These are phyloP conservation scores for Aphanomyces euteiches DNA, from an alignment of 352 stramenopile genomes.

Conservation along the genomic window DNA sequence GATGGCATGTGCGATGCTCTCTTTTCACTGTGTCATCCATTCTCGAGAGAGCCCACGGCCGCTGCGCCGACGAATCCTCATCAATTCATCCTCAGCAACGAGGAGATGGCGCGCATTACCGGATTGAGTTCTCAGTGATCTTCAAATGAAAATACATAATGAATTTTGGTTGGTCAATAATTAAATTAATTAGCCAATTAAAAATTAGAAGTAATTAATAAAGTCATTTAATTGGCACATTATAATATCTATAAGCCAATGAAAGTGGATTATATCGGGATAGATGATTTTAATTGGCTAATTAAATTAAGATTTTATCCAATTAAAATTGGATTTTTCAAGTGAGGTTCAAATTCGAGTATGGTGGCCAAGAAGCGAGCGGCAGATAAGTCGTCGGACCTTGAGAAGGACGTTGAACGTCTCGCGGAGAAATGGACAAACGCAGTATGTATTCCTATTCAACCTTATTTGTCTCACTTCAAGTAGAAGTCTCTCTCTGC, in stretches of 20 bases:
- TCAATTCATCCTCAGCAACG: slow-evolving; percentile 2
- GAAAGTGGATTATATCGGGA: no score
- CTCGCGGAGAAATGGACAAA: slow-evolving; percentile 6
- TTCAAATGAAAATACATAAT: background rate
- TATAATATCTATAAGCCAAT: background rate
- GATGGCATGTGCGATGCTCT: background rate
- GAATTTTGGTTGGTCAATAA: background rate
- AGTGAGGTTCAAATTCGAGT: no score
- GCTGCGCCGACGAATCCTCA: slow-evolving; percentile 15
- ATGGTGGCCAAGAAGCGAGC: no score
- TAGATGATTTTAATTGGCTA: no score
- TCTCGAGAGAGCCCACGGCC: background rate
- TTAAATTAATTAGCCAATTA: background rate
- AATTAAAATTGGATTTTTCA: no score
- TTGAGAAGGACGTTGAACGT: background rate
- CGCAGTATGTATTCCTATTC: background rate
- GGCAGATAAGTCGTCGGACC: no score
- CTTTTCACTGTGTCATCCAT: slow-evolving; percentile 15
- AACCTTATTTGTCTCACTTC: background rate
- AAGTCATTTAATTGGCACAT: background rate
- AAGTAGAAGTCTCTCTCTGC: background rate
- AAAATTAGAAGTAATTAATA: background rate
- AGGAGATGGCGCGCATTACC: background rate
- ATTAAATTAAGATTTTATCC: no score
- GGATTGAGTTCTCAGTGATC: background rate